A percentile compares a stretch with the other conserved stretches of the same genome.
phyloP scores from a whole-genome alignment of 176 grass and related monocot genomes.

The Rhynchospora pubera region DNA sequence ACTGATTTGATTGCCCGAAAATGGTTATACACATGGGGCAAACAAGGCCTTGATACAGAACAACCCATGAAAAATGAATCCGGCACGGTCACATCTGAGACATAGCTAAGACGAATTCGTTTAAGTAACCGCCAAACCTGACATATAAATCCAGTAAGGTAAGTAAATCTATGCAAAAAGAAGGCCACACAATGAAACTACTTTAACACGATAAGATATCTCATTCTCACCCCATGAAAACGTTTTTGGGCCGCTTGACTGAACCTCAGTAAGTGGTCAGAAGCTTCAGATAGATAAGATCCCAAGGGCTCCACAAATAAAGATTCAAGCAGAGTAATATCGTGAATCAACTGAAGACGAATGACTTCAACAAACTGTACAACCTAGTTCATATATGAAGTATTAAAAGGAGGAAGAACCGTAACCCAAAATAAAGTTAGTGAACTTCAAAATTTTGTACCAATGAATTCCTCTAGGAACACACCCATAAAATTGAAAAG shows the following conservation, averaged over 20 bases:
- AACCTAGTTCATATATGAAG: constrained; percentile 3
- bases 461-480: not conserved
- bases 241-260: not conserved
- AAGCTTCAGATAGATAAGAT: constrained; percentile 9
- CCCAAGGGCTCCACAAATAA: not conserved
- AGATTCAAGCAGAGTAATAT: constrained; percentile 1
- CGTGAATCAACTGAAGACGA: constrained; percentile 8
- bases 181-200: not conserved
- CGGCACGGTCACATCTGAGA: constrained; percentile 25
- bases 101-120: constrained; percentile 30
- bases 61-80: constrained; percentile 80
- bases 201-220: not conserved
- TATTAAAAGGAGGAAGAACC: not conserved
- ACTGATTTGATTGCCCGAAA: constrained; percentile 40
- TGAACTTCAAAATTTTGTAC: not conserved
- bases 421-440: not conserved
- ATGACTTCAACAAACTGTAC: not conserved
- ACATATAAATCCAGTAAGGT: not conserved
- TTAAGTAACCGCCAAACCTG: constrained; percentile 49
- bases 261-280: not conserved
- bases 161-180: not conserved
- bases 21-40: constrained; percentile 48
- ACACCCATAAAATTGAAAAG: not conserved
- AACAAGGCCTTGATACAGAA: constrained; percentile 54
- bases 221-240: constrained; percentile 15